Conservation (phyloP, 116 monocot species). For the Papilionanthe hybrid region DNA sequence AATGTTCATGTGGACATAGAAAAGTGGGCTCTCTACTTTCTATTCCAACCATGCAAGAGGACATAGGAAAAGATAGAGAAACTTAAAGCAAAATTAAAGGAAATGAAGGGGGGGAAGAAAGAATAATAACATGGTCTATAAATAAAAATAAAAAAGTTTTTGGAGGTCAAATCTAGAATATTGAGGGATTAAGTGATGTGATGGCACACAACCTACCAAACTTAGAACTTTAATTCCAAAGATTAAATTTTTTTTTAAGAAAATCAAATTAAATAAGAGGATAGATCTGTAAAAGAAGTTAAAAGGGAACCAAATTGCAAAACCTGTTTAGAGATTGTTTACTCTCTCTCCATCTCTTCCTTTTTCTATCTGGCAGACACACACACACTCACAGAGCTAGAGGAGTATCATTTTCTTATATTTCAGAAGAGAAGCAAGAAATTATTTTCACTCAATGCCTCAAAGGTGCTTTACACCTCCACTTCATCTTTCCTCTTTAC, state of each 20-base stretch:
- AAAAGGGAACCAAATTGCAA: background rate
- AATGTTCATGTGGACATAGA: conserved; percentile 2
- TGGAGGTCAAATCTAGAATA: background rate
- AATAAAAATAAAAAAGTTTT: background rate
- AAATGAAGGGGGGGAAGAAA: background rate
- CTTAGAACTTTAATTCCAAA: conserved; percentile 2
- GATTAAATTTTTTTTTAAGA: background rate
- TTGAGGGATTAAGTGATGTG: conserved; percentile 5
- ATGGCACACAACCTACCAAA: conserved; percentile 2
- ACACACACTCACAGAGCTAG: background rate
- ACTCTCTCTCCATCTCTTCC: conserved; percentile 13
- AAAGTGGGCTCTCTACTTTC: conserved; percentile 3
- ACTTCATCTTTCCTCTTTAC: background rate
- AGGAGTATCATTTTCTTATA: background rate
- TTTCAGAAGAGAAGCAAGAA: conserved; percentile 4
- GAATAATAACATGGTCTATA: background rate
- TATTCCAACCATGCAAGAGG: conserved; percentile 7
- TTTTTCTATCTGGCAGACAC: background rate
- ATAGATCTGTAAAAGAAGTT: background rate
- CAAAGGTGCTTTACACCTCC: background rate
- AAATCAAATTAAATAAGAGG: background rate
- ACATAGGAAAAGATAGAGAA: background rate
- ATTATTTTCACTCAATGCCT: background rate
- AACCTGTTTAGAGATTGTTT: background rate
- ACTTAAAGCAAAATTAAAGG: background rate